Percentiles rank a stretch among this genome's conserved stretches.
These are phyloP conservation scores for Blastobotrys parvus DNA, from an alignment of 805 yeast species.

Conservation along the genomic window DNA sequence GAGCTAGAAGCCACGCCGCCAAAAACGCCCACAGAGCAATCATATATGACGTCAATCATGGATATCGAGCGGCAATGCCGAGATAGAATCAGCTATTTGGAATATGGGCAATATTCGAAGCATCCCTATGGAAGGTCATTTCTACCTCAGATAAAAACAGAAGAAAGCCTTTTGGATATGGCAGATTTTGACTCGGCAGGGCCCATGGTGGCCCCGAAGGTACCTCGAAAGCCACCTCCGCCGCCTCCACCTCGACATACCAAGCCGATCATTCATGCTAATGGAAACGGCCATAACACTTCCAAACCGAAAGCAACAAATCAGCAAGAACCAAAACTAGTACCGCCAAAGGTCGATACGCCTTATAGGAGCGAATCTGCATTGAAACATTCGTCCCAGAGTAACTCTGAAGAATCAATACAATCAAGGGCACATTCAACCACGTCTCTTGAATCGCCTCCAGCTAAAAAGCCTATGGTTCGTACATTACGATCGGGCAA, in stretches of 20 bases:
- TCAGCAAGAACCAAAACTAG: too few species aligned
- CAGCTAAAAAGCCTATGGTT: slow-evolving; percentile 8
- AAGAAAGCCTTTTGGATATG: background rate
- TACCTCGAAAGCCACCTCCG: background rate
- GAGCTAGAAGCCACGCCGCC: slow-evolving; percentile 26
- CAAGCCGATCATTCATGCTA: background rate
- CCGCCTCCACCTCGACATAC: background rate
- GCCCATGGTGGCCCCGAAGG: background rate
- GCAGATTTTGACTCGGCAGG: background rate
- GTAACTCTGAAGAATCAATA: background rate
- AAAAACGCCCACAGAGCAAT: slow-evolving; percentile 26
- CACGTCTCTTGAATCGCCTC: slow-evolving; percentile 1
- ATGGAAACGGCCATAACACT: too few species aligned
- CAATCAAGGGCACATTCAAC: slow-evolving; percentile 1
- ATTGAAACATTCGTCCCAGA: background rate
- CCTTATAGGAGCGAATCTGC: background rate
- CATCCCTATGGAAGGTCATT: slow-evolving; percentile 1
- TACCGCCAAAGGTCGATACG: background rate
- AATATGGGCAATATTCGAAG: slow-evolving; percentile 6
- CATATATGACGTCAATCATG: slow-evolving; percentile 28
- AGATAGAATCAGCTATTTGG: slow-evolving; percentile 27
- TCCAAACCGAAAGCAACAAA: too few species aligned
- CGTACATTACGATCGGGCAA: slow-evolving; percentile 18
- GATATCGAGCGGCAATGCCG: slow-evolving; percentile 34
- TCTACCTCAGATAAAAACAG: background rate